Percentiles rank a stretch among this genome's conserved stretches.
Evolutionary conservation across 495 filamentous ascomycete species (phyloP).

Genomic region (Copromyces sp.): DNA sequence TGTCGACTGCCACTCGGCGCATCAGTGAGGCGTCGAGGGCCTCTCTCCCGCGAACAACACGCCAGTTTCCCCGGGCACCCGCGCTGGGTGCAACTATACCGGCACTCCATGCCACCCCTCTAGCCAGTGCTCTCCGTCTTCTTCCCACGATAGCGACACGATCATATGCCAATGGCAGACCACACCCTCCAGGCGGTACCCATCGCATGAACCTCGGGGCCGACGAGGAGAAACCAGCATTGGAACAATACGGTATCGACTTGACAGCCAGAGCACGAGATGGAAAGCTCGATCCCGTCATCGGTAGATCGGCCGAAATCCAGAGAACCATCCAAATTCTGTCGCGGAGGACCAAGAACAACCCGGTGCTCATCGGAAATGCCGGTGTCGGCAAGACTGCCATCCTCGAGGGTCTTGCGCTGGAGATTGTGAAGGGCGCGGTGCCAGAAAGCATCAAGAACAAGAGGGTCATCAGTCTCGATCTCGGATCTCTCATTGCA

Average conservation of each 20-base stretch:
- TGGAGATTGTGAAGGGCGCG: constrained; percentile 83
- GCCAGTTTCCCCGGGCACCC: constrained; percentile 13
- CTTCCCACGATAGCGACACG: constrained; percentile 31
- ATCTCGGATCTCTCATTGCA: constrained; percentile 85
- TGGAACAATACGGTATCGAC: constrained; percentile 87
- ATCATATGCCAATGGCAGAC: constrained; percentile 64
- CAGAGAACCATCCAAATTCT: constrained; percentile 90
- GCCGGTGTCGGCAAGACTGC: constrained; percentile 96
- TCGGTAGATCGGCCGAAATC: constrained; percentile 84
- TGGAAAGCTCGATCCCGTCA: constrained; percentile 91
- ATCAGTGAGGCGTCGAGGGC: constrained; percentile 24
- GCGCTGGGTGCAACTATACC: constrained; percentile 10
- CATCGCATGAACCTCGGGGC: constrained; percentile 85
- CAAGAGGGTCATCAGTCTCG: constrained; percentile 77
- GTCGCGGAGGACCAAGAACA: constrained; percentile 91
- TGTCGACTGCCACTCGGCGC: constrained; percentile 26
- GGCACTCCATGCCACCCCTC: not conserved
- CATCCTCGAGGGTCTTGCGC: constrained; percentile 83
- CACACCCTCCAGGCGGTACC: constrained; percentile 82
- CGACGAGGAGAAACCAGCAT: constrained; percentile 68
- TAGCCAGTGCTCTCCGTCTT: constrained; percentile 7
- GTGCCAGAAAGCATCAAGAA: constrained; percentile 96
- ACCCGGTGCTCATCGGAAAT: constrained; percentile 84
- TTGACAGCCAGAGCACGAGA: constrained; percentile 75
- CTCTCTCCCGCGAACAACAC: constrained; percentile 13